phyloP scores from a whole-genome alignment of 1,284 basidiomycete species.

The Mycosarcoma mackinlayi region DNA sequence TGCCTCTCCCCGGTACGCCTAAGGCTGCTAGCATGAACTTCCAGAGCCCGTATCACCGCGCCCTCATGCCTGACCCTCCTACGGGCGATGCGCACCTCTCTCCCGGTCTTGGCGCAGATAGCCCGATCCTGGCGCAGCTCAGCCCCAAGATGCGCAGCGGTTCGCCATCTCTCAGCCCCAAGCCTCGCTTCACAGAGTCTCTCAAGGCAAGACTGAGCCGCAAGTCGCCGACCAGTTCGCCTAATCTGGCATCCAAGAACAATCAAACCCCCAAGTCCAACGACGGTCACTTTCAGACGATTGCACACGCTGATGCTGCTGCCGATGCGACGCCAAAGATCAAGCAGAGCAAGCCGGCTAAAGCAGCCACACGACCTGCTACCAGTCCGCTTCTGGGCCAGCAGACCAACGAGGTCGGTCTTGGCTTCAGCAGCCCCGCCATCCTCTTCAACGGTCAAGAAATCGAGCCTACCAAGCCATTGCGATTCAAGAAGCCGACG shows the following conservation, averaged over 20 bases:
- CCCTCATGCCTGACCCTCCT: slow-evolving; percentile 42
- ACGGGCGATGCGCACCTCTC: slow-evolving; percentile 30
- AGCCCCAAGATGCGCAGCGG: slow-evolving; percentile 29
- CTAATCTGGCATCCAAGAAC: slow-evolving; percentile 23
- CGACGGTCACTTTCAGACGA: slow-evolving; percentile 5
- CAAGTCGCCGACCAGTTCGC: slow-evolving; percentile 46
- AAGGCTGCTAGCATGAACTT: slow-evolving; percentile 37
- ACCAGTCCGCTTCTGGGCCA: slow-evolving; percentile 29
- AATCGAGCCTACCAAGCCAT: slow-evolving; percentile 38
- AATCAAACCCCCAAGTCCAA: slow-evolving; percentile 34
- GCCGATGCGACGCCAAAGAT: slow-evolving; percentile 27
- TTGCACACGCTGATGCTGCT: neutral
- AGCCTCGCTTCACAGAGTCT: slow-evolving; percentile 33
- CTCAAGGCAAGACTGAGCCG: slow-evolving; percentile 43
- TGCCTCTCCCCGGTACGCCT: slow-evolving; percentile 19
- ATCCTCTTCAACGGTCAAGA: slow-evolving; percentile 46
- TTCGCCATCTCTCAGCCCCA: slow-evolving; percentile 35
- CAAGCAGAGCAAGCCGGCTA: slow-evolving; percentile 5
- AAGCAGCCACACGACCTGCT: slow-evolving; percentile 16
- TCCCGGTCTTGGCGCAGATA: slow-evolving; percentile 39
- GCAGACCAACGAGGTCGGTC: slow-evolving; percentile 6
- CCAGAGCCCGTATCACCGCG: slow-evolving; percentile 43
- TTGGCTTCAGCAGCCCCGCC: slow-evolving; percentile 36
- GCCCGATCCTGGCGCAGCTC: slow-evolving; percentile 41
- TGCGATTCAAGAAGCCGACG: slow-evolving; percentile 35